Base-by-base conservation (phyloP, 352 stramenopile genomes). In the Pythium guiyangense region DNA sequence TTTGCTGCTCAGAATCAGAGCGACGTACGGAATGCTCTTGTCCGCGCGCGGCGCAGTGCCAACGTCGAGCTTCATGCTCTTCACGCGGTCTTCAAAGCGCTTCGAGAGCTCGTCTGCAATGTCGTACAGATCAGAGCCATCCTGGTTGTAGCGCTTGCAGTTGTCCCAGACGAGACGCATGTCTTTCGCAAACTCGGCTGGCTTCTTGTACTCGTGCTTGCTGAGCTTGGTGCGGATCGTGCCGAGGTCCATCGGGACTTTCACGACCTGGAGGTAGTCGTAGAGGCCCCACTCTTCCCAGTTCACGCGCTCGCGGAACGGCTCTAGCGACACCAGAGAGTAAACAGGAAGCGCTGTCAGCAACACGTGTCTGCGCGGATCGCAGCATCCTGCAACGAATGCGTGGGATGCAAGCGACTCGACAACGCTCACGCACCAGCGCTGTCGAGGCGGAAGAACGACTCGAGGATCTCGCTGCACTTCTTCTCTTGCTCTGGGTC, bases 261-360 rank as follows among this genome's bases (percentile, higher is more conserved):
- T 97, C 37, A 97, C 83, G 49, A 96, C 75, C 60, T 94, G 74
- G 40, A 94, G 65, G 71, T 97, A 97, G 74, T 97, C 89, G 52
- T 92, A 88, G 15, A 97, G 75, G 9, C 81, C 84, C 84, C 82
- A 94, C 59, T 94, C 84, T 59, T 94, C 84, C 84, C 84, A 94
- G 69, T 94, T 94, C 54, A 94, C 84, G 59, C 84, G 84, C 72
- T 94, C 82, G 25, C 74, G 83, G 57, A 94, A 94, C 1, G 84
- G 74, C 58, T 92, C 84, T 92, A 53, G 29, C 15, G 44, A 18
- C 0, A 1, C 2, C 9, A 42, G 17, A 6, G 25, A 34, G 2
- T 3, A 6, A 52, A 26, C 29, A 42, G 48, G n/a, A n/a, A 22
- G 3, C 11, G 25, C 5, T 17, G 20, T 12, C 20, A n/a, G 14